phyloP scores from a whole-genome alignment of 2,329 filamentous ascomycete species.

The Delphinella strobiligena region DNA sequence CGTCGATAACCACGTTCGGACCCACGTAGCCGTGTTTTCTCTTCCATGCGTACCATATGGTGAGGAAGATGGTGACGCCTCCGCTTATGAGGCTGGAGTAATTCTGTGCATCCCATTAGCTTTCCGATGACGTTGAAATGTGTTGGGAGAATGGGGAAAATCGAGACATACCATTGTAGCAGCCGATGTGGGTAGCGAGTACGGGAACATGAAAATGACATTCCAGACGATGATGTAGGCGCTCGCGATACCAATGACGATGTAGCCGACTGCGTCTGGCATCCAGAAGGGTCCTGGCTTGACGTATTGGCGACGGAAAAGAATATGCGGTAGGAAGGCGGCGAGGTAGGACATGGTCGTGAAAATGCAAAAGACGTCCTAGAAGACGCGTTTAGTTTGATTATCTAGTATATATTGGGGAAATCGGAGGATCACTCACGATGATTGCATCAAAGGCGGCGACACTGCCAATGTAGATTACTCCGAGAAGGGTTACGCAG shows the following conservation, averaged over 20 bases:
- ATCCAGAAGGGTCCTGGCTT: constrained; percentile 48
- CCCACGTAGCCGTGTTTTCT: constrained; percentile 24
- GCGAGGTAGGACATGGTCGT: constrained; percentile 47
- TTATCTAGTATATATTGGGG: constrained; percentile 34
- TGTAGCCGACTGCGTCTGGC: constrained; percentile 34
- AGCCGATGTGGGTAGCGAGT: not conserved
- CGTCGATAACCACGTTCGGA: constrained; percentile 12
- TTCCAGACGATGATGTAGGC: constrained; percentile 46
- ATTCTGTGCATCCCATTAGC: constrained; percentile 32
- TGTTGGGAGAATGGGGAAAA: too few relatives aligned
- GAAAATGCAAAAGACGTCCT: constrained; percentile 47
- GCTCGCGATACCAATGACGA: constrained; percentile 40
- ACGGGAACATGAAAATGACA: too few relatives aligned
- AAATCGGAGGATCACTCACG: constrained; percentile 46
- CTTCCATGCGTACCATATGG: constrained; percentile 23
- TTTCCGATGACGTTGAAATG: not conserved
- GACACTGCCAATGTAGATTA: constrained; percentile 51
- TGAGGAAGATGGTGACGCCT: constrained; percentile 24
- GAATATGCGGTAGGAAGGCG: constrained; percentile 42
- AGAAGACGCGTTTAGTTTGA: constrained; percentile 52
- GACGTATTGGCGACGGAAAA: constrained; percentile 28
- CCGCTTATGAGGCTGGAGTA: constrained; percentile 27
- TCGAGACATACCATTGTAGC: not conserved
- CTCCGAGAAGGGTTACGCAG: constrained; percentile 45
- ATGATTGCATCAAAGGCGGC: constrained; percentile 60